phyloP scores from a whole-genome alignment of 2,329 filamentous ascomycete genomes.

The Botrytis fabae region DNA sequence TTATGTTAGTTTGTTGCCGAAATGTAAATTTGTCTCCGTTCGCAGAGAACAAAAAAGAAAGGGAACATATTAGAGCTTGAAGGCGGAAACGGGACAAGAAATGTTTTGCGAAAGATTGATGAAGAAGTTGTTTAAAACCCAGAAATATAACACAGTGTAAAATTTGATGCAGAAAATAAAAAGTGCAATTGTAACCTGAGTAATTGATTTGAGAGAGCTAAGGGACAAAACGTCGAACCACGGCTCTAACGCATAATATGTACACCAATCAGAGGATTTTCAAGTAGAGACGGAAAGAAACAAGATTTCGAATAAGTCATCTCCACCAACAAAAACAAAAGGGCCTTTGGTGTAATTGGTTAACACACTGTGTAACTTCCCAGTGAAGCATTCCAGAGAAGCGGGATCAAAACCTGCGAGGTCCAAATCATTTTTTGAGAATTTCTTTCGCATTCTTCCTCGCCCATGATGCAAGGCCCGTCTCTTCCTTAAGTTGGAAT shows the following conservation, averaged over 20 bases:
- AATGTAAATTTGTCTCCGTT: background rate
- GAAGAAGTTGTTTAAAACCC: background rate
- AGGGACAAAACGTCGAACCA: background rate
- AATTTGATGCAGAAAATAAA: background rate
- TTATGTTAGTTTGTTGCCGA: conserved; percentile 46
- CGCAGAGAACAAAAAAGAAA: background rate
- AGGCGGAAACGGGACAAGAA: background rate
- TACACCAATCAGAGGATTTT: background rate
- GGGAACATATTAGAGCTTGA: background rate
- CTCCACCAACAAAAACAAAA: background rate
- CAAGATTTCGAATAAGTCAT: background rate
- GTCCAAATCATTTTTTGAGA: background rate
- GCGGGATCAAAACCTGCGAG: background rate
- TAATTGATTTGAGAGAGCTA: background rate
- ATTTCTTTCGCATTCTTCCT: background rate
- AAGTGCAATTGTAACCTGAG: background rate
- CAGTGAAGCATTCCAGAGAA: background rate
- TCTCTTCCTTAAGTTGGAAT: background rate
- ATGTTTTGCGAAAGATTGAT: background rate
- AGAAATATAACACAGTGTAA: background rate
- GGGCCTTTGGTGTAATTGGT: conserved; percentile 3
- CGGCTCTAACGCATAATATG: background rate
- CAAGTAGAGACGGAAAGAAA: background rate
- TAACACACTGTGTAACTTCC: background rate
- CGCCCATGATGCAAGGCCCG: background rate